A percentile compares a stretch with the other conserved stretches of the same genome.
Evolutionary conservation across 2,329 filamentous ascomycete species (phyloP).

Genomic region (Cercospora citrullina): DNA sequence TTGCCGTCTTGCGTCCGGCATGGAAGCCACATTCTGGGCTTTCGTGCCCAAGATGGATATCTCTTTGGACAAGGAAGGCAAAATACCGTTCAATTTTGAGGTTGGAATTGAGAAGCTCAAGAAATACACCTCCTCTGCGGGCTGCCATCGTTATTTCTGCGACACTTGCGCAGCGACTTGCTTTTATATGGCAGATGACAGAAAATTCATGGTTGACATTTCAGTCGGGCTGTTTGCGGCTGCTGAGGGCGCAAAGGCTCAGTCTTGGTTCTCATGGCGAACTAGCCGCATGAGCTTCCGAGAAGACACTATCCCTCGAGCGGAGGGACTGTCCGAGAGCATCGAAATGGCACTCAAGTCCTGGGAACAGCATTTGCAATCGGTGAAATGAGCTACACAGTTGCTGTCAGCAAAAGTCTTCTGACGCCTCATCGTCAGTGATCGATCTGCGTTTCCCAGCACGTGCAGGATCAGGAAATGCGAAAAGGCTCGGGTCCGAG

Average conservation of each 20-base stretch:
- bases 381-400: background rate
- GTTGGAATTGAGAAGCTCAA: constrained; percentile 46
- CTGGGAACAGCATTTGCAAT: constrained; percentile 22
- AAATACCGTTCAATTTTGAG: constrained; percentile 36
- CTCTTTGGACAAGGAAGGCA: constrained; percentile 37
- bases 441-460: background rate
- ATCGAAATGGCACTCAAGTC: constrained; percentile 30
- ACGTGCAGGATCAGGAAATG: background rate
- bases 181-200: constrained; percentile 60
- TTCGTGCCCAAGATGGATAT: constrained; percentile 65
- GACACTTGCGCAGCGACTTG: constrained; percentile 61
- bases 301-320: constrained; percentile 50
- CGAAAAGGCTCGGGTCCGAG: background rate
- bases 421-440: background rate
- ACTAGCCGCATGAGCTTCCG: constrained; percentile 59
- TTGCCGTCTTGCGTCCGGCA: constrained; percentile 62
- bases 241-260: constrained; percentile 55
- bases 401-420: background rate
- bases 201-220: constrained; percentile 62
- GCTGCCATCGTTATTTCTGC: constrained; percentile 63
- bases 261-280: constrained; percentile 64
- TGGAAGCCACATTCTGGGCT: constrained; percentile 65
- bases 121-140: constrained; percentile 56
- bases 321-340: constrained; percentile 24
- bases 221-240: constrained; percentile 58